Percentiles rank a stretch among this genome's conserved stretches.
Evolutionary conservation across 768 basidiomycete genomes (phyloP).

Genomic region (Roridomyces roridus): DNA sequence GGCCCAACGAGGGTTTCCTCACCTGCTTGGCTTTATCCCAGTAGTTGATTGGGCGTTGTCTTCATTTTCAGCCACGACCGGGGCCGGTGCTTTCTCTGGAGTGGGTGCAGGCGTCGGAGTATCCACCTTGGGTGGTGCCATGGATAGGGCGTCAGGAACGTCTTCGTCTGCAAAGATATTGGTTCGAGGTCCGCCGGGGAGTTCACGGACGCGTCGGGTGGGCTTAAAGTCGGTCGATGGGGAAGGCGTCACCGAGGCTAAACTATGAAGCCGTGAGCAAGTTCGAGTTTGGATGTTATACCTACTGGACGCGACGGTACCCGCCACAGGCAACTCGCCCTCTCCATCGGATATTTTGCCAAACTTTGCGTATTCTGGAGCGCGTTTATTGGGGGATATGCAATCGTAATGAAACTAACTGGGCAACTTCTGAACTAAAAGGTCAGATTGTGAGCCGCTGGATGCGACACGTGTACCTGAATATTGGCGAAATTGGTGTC

Average conservation of each 20-base stretch:
- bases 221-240: constrained; percentile 51
- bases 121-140: constrained; percentile 52
- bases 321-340: constrained; percentile 18
- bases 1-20: neutral
- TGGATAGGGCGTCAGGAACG: constrained; percentile 63
- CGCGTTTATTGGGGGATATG: neutral
- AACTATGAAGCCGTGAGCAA: constrained; percentile 14
- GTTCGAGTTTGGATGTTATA: neutral
- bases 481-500: constrained; percentile 80
- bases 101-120: neutral
- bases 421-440: no score
- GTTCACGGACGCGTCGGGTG: constrained; percentile 61
- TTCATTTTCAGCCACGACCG: constrained; percentile 25
- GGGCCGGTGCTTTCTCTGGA: neutral
- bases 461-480: no score
- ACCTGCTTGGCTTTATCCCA: constrained; percentile 58
- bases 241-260: constrained; percentile 25
- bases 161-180: constrained; percentile 55
- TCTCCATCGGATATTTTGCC: constrained; percentile 53
- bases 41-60: constrained; percentile 9
- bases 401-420: no score
- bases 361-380: constrained; percentile 72
- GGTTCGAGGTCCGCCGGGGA: constrained; percentile 57
- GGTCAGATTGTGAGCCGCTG: no score
- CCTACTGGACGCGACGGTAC: constrained; percentile 9